phyloP scores from a whole-genome alignment of 2,329 filamentous ascomycete genomes.

The Aspergillus sp. region DNA sequence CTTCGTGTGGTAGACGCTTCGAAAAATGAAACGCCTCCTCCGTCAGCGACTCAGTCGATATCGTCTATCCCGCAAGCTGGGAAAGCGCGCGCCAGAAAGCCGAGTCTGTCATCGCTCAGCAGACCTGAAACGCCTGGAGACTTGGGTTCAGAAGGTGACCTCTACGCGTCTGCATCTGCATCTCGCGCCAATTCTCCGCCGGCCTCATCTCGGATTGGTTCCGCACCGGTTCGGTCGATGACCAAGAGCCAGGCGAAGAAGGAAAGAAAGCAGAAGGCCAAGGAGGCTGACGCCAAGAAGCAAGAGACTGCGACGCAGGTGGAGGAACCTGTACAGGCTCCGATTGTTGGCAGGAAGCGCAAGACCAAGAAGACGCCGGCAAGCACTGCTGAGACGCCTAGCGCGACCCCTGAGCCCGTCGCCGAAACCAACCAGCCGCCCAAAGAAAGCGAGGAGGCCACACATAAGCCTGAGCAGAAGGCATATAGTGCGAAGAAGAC shows the following conservation, averaged over 20 bases:
- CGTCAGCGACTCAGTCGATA: slow-evolving; percentile 22
- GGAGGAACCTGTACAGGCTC: slow-evolving; percentile 49
- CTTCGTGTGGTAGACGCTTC: slow-evolving; percentile 49
- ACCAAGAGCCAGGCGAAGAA: slow-evolving; percentile 57
- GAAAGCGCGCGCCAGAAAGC: slow-evolving; percentile 25
- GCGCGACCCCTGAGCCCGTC: slow-evolving; percentile 5
- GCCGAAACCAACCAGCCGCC: slow-evolving; percentile 11
- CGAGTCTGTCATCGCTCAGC: slow-evolving; percentile 46
- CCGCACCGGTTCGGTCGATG: slow-evolving; percentile 49
- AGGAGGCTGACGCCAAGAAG: slow-evolving; percentile 36
- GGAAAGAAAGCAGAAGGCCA: slow-evolving; percentile 43
- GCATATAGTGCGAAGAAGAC: slow-evolving; percentile 14
- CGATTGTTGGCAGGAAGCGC: slow-evolving; percentile 55
- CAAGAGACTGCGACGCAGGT: slow-evolving; percentile 26
- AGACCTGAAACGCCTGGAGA: slow-evolving; percentile 54
- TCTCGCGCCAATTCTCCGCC: slow-evolving; percentile 53
- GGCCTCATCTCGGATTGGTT: slow-evolving; percentile 45
- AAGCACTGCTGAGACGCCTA: slow-evolving; percentile 12
- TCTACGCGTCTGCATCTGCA: slow-evolving; percentile 48
- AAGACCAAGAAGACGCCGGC: slow-evolving; percentile 42
- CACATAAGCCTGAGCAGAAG: slow-evolving; percentile 17
- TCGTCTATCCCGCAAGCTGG: slow-evolving; percentile 20
- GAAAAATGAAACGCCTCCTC: slow-evolving; percentile 38
- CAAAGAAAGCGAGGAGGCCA: slow-evolving; percentile 6
- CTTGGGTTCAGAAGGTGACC: slow-evolving; percentile 49